Evolutionary conservation across 139 green algal genomes (phyloP), one percentile per base, ranked within the genome.

Genomic region (Picochlorum sp.): DNA sequence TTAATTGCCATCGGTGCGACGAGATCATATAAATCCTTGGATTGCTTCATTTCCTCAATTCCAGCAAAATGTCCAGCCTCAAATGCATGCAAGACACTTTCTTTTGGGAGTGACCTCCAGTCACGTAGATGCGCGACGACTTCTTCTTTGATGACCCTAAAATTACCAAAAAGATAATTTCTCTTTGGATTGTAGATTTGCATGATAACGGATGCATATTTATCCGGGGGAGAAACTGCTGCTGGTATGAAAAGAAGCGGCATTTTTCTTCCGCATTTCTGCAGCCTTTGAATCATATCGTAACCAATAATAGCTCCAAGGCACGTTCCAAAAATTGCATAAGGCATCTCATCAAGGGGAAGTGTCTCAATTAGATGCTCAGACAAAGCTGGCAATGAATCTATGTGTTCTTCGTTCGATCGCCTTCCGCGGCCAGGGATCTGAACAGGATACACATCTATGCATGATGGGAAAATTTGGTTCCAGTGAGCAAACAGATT

Each of bases 371-470:
- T 68, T 21, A 82, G 49, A 26, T 51, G n/a, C 10, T 47, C 20
- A 3, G 72, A 66, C 45, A 82, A 38, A 15, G 51, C 21, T 2
- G 26, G 20, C 1, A 77, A 37, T 30, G 54, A 28, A 15, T 24
- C 21, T 21, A 77, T 34, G 28, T 57, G 30, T 1, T 50, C 26
- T 41, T 82, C 71, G 13, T 45, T 51, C 18, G 49, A 45, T 11
- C 72, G 56, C 18, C 75, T 62, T 4, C 75, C 75, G 0, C 75
- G 57, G 5, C 75, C 75, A 7, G 75, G 75, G 4, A 82, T 57
- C 41, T 82, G 72, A 1, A 82, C 60, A 2, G 75, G 75, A 54
- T 74, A 82, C 1, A 82, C 67, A 30, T 82, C 67, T 20, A 82
- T 60, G 34, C 54, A 77, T 6, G 75, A 56, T 3, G 75, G 75